Conservation (phyloP, 352 stramenopile genomes). For the Globisporangium cystogenes region DNA sequence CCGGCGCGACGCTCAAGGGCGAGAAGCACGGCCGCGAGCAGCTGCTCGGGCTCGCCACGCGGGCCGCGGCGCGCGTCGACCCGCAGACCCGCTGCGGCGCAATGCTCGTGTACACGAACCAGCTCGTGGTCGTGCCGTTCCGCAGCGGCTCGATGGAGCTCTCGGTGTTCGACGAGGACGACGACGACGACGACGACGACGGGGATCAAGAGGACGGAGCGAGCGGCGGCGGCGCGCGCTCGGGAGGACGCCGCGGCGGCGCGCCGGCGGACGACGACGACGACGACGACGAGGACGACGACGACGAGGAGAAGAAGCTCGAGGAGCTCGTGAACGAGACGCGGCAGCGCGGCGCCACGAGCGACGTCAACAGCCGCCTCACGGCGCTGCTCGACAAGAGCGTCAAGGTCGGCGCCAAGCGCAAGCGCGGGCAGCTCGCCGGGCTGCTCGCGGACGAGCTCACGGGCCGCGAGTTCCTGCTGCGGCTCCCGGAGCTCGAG, state of each 20-base stretch:
- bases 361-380: slow-evolving; percentile 57
- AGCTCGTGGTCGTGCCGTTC: slow-evolving; percentile 81
- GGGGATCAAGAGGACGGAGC: too few relatives aligned
- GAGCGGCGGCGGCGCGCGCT: neutral
- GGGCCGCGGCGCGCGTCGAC: slow-evolving; percentile 48
- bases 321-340: slow-evolving; percentile 72
- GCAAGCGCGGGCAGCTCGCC: slow-evolving; percentile 66
- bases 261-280: slow-evolving; percentile 6
- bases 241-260: slow-evolving; percentile 5
- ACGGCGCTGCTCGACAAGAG: slow-evolving; percentile 72
- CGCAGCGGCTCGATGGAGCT: slow-evolving; percentile 70
- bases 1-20: slow-evolving; percentile 73
- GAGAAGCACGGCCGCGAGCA: slow-evolving; percentile 75
- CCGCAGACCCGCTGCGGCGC: slow-evolving; percentile 72
- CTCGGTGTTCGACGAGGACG: slow-evolving; percentile 76
- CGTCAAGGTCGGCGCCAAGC: slow-evolving; percentile 70
- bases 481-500: slow-evolving; percentile 67
- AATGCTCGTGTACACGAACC: slow-evolving; percentile 81
- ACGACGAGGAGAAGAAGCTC: slow-evolving; percentile 76
- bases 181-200: slow-evolving; percentile 69
- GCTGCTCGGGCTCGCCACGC: slow-evolving; percentile 56
- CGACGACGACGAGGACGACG: slow-evolving; percentile 69
- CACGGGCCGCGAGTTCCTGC: slow-evolving; percentile 65
- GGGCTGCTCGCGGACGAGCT: slow-evolving; percentile 67
- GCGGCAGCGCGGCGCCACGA: slow-evolving; percentile 51